Evolutionary conservation across 495 filamentous ascomycete genomes (phyloP), one percentile per base, ranked within the genome.

Genomic region (Aspergillus leporis): DNA sequence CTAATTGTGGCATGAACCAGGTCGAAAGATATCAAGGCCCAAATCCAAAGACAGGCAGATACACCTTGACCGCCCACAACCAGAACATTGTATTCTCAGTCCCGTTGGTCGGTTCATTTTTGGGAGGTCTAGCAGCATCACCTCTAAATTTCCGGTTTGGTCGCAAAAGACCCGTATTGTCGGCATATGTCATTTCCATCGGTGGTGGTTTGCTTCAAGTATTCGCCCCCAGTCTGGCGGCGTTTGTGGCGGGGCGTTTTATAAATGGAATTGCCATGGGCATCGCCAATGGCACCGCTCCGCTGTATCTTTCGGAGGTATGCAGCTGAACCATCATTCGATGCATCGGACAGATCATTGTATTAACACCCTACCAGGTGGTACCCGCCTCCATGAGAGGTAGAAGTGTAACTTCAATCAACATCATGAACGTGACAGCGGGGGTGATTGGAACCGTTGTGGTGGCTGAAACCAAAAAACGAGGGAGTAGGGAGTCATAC

Each of bases 271-370:
- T 73, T 53, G 64, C 69, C 4, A 66, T 76, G 47, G 74, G 72
- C 0, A 67, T 74, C 32, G 67, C 71, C 32, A 68, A 68, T 57
- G 69, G 68, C 5, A 76, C 72, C 23, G 72, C 72, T 5, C 74
- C 74, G 13, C 51, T 76, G 38, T 76, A 76, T 63, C 60, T 74
- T 31, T 69, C 72, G 13, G 74, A 76, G 63, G 70, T 67, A 57
- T 46, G 61, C 36, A 28, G 14, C 34, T 30, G 22, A 8, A 53
- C 22, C 13, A 21, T 5, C 13, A 13, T 21, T 21, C 19, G 6
- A 14, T 13, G 19, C 22, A 23, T n/a, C 19, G 23, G 9, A 22
- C 31, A 22, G 18, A n/a, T 43, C 22, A 28, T 41, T 41, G 5
- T 4, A 22, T n/a, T n/a, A 41, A 41, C n/a, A 14, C 38, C 14